Percentiles rank a stretch among this genome's conserved stretches.
These are phyloP conservation scores for Hyaloscypha finlandica DNA, from an alignment of 495 filamentous ascomycete genomes.

Conservation along the genomic window DNA sequence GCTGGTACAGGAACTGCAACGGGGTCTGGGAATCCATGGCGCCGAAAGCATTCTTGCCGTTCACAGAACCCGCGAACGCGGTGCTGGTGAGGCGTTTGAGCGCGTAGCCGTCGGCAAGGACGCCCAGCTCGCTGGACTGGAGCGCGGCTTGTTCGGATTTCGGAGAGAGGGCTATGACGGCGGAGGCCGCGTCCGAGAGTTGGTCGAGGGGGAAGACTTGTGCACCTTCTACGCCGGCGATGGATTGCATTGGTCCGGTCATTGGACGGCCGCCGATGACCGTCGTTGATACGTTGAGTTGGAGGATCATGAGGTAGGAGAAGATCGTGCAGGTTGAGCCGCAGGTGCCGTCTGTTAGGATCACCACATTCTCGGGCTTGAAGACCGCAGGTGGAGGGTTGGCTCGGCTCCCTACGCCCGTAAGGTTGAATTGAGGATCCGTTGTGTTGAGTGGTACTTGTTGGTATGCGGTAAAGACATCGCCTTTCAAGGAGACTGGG, in stretches of 20 bases:
- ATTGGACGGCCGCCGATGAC: constrained; percentile 46
- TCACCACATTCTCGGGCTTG: too few relatives aligned
- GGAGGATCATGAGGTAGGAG: too few relatives aligned
- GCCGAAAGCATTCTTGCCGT: background rate
- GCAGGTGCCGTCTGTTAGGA: too few relatives aligned
- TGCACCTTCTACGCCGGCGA: constrained; percentile 7
- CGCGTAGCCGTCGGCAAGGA: background rate
- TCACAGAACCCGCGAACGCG: background rate
- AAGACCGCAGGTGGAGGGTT: too few relatives aligned
- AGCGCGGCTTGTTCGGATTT: background rate
- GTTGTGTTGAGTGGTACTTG: too few relatives aligned
- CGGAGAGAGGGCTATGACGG: background rate
- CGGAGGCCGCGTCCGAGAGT: background rate
- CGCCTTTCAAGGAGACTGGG: too few relatives aligned
- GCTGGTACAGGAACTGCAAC: constrained; percentile 54
- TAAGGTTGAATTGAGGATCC: too few relatives aligned
- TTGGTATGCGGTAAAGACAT: too few relatives aligned
- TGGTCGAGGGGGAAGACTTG: background rate
- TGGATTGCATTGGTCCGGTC: constrained; percentile 43
- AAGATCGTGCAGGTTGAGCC: too few relatives aligned
- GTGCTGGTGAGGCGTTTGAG: background rate
- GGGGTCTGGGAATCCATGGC: constrained; percentile 34
- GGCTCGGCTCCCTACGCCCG: too few relatives aligned
- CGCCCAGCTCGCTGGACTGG: background rate
- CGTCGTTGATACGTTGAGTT: too few relatives aligned